Evolutionary conservation across 2,329 filamentous ascomycete genomes (phyloP).

Genomic region (Arthrinium phaeospermum): DNA sequence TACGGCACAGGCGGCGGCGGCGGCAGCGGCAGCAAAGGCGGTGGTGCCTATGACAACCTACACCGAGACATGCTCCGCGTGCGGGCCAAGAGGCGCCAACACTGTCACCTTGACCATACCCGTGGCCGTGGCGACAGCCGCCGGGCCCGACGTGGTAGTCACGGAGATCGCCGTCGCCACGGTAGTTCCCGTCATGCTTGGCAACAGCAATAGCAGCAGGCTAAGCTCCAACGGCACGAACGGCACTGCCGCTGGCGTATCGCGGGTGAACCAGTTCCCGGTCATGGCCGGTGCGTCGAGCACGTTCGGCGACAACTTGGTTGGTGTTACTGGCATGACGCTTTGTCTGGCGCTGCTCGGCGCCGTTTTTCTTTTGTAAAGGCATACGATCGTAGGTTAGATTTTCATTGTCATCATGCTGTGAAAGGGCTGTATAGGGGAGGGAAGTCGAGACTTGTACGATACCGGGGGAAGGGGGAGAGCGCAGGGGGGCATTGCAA

Average conservation of each 20-base stretch:
- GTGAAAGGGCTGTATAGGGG: neutral
- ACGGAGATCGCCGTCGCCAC: conserved; percentile 32
- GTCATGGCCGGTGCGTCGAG: conserved; percentile 20
- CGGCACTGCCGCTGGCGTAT: neutral
- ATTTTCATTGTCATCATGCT: neutral
- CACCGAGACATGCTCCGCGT: conserved; percentile 37
- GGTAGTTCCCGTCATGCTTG: conserved; percentile 28
- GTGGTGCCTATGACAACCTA: conserved; percentile 37
- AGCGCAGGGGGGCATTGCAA: neutral
- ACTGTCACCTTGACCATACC: conserved; percentile 43
- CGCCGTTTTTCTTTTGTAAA: conserved; percentile 30
- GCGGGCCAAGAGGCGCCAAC: conserved; percentile 39
- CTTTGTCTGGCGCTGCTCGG: conserved; percentile 34
- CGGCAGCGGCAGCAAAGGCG: neutral
- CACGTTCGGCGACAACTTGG: conserved; percentile 9
- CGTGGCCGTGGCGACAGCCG: conserved; percentile 26
- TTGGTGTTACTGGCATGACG: conserved; percentile 29
- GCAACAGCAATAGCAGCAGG: neutral
- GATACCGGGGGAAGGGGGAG: neutral
- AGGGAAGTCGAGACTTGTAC: neutral
- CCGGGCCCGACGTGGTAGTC: conserved; percentile 23
- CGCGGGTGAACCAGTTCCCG: neutral
- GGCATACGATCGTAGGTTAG: neutral
- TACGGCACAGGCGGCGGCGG: neutral
- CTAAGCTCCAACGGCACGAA: conserved; percentile 2